Evolutionary conservation across 148 eudicot species (phyloP), one percentile per base, ranked within the genome.

Genomic region (Spergularia bocconei): DNA sequence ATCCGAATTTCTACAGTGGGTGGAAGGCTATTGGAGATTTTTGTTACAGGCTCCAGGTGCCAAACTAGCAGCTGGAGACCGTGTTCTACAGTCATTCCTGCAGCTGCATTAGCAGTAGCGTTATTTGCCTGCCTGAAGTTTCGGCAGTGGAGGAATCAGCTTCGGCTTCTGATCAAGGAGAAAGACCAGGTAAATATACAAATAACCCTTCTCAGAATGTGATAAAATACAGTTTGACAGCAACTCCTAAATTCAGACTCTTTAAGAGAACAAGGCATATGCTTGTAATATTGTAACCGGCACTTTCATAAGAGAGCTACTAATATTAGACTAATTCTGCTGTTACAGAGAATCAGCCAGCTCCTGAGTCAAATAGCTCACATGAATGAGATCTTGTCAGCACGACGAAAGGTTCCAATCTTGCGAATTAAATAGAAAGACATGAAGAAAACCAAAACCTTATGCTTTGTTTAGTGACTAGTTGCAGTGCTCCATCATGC

Each of bases 341-440:
- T 78, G 78, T 23, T 81, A 81, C 86, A 91, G 97, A 84, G 83
- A 86, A 91, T 90, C 69, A 87, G 79, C 73, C 91, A 87, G 79
- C 93, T 89, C 25, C 17, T 86, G 79, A 76, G 80, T 60, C 93
- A 87, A 78, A 81, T 91, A 70, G 86, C 90, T 4, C 88, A 85
- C 61, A 85, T 90, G 93, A 91, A 87, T 39, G 88, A 88, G 77
- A 70, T 79, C 15, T 75, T 90, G 75, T 81, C 81, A 53, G 82
- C 87, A 61, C 79, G 86, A 38, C 75, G 86, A 69, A 85, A 83
- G 79, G 89, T 89, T 77, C 88, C 82, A 23, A 89, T 91, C 70
- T 25, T 86, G 67, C 77, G 89, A 63, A 84, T 87, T 68, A 78
- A 67, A 39, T 84, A 77, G 77, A 7, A 20, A 61, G 44, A 52